Conservation (phyloP, 306 rosid genomes). For the Quercus bicolor region DNA sequence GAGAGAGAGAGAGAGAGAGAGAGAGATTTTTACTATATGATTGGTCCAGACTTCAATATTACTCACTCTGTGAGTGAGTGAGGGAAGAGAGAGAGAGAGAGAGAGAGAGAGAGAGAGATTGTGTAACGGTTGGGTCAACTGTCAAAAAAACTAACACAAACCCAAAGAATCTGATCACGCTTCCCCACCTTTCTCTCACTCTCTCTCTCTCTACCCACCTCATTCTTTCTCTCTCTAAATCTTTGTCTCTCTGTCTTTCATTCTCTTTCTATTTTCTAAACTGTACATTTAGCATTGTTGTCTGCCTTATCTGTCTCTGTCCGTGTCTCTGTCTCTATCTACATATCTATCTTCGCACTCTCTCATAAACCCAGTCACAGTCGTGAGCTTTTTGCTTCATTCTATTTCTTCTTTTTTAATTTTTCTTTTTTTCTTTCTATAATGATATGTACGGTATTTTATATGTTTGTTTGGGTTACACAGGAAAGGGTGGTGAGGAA, state of each 20-base stretch:
- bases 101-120: constrained; percentile 33
- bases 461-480: constrained; percentile 43
- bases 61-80: constrained; percentile 22
- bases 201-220: constrained; percentile 18
- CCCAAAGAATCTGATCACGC: constrained; percentile 69
- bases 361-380: constrained; percentile 30
- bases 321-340: constrained; percentile 50
- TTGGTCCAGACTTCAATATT: constrained; percentile 57
- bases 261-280: constrained; percentile 22
- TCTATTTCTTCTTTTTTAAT: constrained; percentile 3
- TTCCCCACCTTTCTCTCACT: constrained; percentile 52
- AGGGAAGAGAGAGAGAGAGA: constrained; percentile 32
- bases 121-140: constrained; percentile 66
- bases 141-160: constrained; percentile 50
- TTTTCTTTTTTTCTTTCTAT: constrained; percentile 20
- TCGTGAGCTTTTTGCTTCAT: neutral
- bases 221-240: constrained; percentile 10
- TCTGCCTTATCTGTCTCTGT: constrained; percentile 60
- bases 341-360: neutral
- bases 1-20: constrained; percentile 15
- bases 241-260: constrained; percentile 1
- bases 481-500: constrained; percentile 67
- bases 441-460: constrained; percentile 12
- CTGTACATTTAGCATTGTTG: constrained; percentile 20
- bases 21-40: constrained; percentile 20